Conservation (phyloP, 2,329 filamentous ascomycete genomes). For the Tolypocladium endophyticum region DNA sequence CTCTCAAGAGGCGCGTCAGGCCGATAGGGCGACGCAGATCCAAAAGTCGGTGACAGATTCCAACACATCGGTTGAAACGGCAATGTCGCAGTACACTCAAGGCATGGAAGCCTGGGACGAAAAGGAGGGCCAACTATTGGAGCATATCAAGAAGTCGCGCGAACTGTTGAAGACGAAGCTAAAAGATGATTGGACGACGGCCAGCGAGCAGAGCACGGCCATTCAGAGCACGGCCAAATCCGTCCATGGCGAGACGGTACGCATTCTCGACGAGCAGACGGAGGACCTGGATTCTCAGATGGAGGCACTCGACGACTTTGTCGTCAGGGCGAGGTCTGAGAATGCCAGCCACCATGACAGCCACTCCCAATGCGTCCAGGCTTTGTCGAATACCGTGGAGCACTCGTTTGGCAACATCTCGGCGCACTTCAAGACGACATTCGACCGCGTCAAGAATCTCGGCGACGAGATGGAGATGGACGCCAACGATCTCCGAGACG, state of each 20-base stretch:
- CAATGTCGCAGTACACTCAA: conserved; percentile 53
- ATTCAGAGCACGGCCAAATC: conserved; percentile 77
- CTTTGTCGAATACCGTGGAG: conserved; percentile 57
- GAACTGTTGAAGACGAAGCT: conserved; percentile 73
- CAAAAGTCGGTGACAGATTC: conserved; percentile 54
- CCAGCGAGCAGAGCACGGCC: conserved; percentile 69
- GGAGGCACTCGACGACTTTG: conserved; percentile 81
- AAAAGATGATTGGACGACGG: conserved; percentile 74
- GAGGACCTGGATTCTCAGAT: conserved; percentile 81
- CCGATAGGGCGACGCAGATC: conserved; percentile 50
- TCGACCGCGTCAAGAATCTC: conserved; percentile 57
- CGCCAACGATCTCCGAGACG: conserved; percentile 45
- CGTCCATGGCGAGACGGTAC: conserved; percentile 82
- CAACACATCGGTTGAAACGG: conserved; percentile 53
- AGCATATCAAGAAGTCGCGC: conserved; percentile 60
- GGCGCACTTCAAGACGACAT: conserved; percentile 58
- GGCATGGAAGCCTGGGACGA: conserved; percentile 67
- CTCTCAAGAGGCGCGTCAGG: conserved; percentile 61
- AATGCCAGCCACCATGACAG: conserved; percentile 68
- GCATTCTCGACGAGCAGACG: conserved; percentile 83
- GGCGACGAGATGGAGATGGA: conserved; percentile 56
- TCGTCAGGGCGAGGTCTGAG: conserved; percentile 67
- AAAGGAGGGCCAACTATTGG: conserved; percentile 57
- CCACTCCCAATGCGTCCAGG: conserved; percentile 55
- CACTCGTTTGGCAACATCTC: conserved; percentile 63